phyloP scores from a whole-genome alignment of 2,329 filamentous ascomycete genomes.

The Fusarium sublunatum region DNA sequence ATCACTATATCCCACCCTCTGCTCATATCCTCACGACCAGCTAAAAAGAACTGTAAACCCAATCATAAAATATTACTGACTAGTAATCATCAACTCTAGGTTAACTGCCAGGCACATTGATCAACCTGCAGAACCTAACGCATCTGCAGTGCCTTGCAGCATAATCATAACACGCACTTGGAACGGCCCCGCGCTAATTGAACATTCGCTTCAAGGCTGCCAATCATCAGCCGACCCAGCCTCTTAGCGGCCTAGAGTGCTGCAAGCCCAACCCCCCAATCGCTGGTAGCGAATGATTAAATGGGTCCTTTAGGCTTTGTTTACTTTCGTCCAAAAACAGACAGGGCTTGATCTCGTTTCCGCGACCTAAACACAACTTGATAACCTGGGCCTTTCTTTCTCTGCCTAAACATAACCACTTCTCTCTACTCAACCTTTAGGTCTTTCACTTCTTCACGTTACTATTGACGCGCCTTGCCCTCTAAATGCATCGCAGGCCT shows the following conservation, averaged over 20 bases:
- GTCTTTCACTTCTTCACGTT: conserved; percentile 23
- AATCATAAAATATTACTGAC: too few species aligned
- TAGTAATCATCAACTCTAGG: conserved; percentile 5
- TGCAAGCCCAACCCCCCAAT: conserved; percentile 11
- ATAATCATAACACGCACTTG: conserved; percentile 1
- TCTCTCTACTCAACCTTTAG: conserved; percentile 26
- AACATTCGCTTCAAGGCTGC: conserved; percentile 7
- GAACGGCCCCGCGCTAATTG: conserved; percentile 21
- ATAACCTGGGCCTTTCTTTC: conserved; percentile 35
- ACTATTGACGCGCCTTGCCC: conserved; percentile 25
- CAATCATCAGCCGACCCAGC: conserved; percentile 7
- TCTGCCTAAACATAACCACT: conserved; percentile 21
- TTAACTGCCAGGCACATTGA: conserved; percentile 6
- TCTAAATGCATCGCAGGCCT: conserved; percentile 29
- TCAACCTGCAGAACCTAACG: conserved; percentile 6
- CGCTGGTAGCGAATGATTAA: conserved; percentile 14
- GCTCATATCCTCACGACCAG: too few species aligned
- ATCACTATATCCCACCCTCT: too few species aligned
- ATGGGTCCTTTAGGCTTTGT: conserved; percentile 46
- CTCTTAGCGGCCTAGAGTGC: conserved; percentile 12
- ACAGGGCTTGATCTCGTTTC: conserved; percentile 32
- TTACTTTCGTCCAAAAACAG: conserved; percentile 53
- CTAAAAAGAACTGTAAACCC: too few species aligned
- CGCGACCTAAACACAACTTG: conserved; percentile 39
- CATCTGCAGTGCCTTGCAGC: conserved; percentile 26